phyloP scores from a whole-genome alignment of 1,139 yeast genomes.

The Kodamaea anthophila region DNA sequence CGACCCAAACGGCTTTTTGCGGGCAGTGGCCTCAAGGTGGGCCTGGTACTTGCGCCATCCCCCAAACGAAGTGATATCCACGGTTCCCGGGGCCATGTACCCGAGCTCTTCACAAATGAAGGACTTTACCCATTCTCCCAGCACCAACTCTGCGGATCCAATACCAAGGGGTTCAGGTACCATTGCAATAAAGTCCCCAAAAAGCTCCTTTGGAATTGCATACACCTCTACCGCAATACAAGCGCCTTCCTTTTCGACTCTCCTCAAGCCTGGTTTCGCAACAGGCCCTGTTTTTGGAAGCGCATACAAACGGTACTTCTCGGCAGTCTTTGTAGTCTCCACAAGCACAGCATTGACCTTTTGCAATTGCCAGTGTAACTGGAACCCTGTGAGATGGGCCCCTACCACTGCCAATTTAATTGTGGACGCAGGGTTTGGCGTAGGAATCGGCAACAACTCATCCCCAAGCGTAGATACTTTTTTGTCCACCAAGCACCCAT shows the following conservation, averaged over 20 bases:
- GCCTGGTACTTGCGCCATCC: conserved; percentile 79
- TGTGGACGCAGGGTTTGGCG: conserved; percentile 18
- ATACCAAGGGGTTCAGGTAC: conserved; percentile 95
- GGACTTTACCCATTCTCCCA: conserved; percentile 83
- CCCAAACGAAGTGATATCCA: conserved; percentile 75
- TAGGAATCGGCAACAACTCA: conserved; percentile 32
- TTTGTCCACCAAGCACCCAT: conserved; percentile 39
- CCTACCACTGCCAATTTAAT: conserved; percentile 87
- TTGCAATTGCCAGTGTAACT: conserved; percentile 89
- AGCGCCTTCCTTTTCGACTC: conserved; percentile 53
- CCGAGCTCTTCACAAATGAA: conserved; percentile 92
- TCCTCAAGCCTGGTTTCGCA: conserved; percentile 81
- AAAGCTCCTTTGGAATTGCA: conserved; percentile 66
- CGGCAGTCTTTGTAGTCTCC: conserved; percentile 61
- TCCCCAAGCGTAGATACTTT: conserved; percentile 29
- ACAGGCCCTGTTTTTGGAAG: conserved; percentile 77
- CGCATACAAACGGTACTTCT: conserved; percentile 74
- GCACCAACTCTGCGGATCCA: conserved; percentile 77
- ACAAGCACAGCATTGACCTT: conserved; percentile 75
- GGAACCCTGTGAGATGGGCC: conserved; percentile 85
- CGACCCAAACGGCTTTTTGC: conserved; percentile 63
- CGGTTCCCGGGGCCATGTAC: conserved; percentile 61
- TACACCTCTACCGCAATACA: conserved; percentile 73
- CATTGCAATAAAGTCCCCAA: conserved; percentile 78
- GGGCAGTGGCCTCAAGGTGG: conserved; percentile 20